Evolutionary conservation across 2,329 filamentous ascomycete species (phyloP), one percentile per base, ranked within the genome.

Genomic region (Furcasterigmium sp.): DNA sequence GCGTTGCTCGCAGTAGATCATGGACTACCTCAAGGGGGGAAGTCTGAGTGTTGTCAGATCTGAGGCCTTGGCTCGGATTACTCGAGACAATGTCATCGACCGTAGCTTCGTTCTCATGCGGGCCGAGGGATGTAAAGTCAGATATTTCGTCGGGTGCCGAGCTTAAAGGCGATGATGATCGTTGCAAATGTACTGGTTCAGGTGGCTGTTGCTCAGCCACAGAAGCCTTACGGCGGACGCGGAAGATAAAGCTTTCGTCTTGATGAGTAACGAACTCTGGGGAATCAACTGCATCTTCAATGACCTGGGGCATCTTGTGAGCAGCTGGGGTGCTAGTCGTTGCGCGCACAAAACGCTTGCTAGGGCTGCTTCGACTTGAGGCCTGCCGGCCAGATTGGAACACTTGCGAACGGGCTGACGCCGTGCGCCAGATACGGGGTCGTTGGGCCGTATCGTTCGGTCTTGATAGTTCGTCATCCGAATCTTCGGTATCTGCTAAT

Each of bases 201-300:
- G 5, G 37, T 20, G 8, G 10, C 14, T 8, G 37, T 34, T 7
- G n/a, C 8, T 6, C 30, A 17, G 30, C 6, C 30, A 11, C 23
- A 11, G 7, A 7, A 11, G 23, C 43, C 32, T 14, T 21, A 3
- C 4, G 30, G 6, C 46, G 52, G 34, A 54, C 53, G 18, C 54
- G 61, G 46, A 60, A 65, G 15, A 51, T 49, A 39, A 64, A 64
- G 43, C 58, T 65, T 11, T 54, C 50, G 32, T 65, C 61, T 46
- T 56, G 51, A 35, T 66, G 60, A 9, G 54, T 63, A 40, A 56
- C 37, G 2, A 51, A 49, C 14, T 47, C 29, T 8, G 30, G 20
- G 3, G 30, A 29, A 7, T 14, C 19, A 10, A 23, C 20, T 2
- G n/a, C 19, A 7, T 44, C 23, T 9, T 30, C 29, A 9, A 42